Evolutionary conservation across 371 early-diverging fungal species (phyloP).

Genomic region (Haplosporangium sp.): DNA sequence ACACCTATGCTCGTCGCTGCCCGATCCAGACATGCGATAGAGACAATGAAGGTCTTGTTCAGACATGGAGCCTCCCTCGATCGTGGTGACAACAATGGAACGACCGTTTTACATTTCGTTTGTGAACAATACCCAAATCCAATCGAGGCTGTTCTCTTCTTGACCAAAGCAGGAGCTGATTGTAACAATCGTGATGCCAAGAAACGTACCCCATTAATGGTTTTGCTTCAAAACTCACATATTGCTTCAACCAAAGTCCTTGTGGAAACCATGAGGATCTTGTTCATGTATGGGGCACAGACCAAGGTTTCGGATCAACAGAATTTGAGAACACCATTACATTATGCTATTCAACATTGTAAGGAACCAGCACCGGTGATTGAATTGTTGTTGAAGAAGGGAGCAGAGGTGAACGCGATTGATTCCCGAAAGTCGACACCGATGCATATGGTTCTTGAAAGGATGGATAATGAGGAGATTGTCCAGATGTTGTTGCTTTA

Average conservation of each 20-base stretch:
- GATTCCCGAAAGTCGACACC: slow-evolving; percentile 44
- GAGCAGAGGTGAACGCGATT: slow-evolving; percentile 44
- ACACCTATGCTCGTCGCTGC: slow-evolving; percentile 47
- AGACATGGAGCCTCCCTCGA: slow-evolving; percentile 36
- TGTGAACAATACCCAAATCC: slow-evolving; percentile 51
- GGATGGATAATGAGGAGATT: slow-evolving; percentile 52
- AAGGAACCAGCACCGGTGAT: slow-evolving; percentile 48
- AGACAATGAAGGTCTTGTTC: slow-evolving; percentile 45
- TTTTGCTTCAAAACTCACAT: slow-evolving; percentile 32
- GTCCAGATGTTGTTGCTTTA: slow-evolving; percentile 50
- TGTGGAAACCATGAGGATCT: slow-evolving; percentile 31
- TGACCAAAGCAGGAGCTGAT: slow-evolving; percentile 44
- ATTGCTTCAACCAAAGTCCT: slow-evolving; percentile 33
- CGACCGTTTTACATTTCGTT: slow-evolving; percentile 43
- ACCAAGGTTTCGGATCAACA: slow-evolving; percentile 25
- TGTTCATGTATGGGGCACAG: slow-evolving; percentile 49
- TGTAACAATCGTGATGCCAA: slow-evolving; percentile 48
- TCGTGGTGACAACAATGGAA: slow-evolving; percentile 40
- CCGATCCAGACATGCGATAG: slow-evolving; percentile 37
- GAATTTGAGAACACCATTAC: slow-evolving; percentile 29
- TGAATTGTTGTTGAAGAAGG: slow-evolving; percentile 44
- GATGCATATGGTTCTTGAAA: slow-evolving; percentile 43
- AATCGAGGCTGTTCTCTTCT: slow-evolving; percentile 34
- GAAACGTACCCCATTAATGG: slow-evolving; percentile 54
- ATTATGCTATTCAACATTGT: slow-evolving; percentile 45